Conservation (phyloP, 352 stramenopile genomes). For the Phytophthora crassamura region DNA sequence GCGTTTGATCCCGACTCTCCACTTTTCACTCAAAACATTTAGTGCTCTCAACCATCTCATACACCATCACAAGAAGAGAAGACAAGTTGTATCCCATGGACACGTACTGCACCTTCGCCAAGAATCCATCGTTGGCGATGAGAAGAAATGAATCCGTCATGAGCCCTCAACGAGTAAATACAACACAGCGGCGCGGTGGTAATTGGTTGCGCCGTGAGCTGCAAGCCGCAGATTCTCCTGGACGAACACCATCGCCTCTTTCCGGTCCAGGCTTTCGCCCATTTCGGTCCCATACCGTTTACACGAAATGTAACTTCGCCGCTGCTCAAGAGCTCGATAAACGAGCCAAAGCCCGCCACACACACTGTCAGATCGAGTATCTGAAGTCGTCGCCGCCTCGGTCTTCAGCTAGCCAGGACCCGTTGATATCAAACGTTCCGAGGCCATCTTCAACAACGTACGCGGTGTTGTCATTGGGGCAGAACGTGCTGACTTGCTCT, state of each 20-base stretch:
- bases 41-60: slow-evolving; percentile 28
- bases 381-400: slow-evolving; percentile 1
- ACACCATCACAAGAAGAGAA: slow-evolving; percentile 25
- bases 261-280: slow-evolving; percentile 3
- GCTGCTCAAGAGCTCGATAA: slow-evolving; percentile 13
- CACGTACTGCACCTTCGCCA: slow-evolving; percentile 23
- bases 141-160: slow-evolving; percentile 38
- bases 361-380: slow-evolving; percentile 3
- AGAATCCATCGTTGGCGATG: slow-evolving; percentile 23
- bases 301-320: slow-evolving; percentile 11
- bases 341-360: slow-evolving; percentile 11
- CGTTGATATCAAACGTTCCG: slow-evolving; percentile 20
- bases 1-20: slow-evolving; percentile 11
- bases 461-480: slow-evolving; percentile 1
- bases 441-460: slow-evolving; percentile 12
- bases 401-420: slow-evolving; percentile 10
- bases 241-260: slow-evolving; percentile 29
- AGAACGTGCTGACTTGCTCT: slow-evolving; percentile 14
- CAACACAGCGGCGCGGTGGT: slow-evolving; percentile 13
- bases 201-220: slow-evolving; percentile 23
- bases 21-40: slow-evolving; percentile 15
- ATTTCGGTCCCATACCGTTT: slow-evolving; percentile 16
- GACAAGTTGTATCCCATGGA: slow-evolving; percentile 38
- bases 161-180: slow-evolving; percentile 31
- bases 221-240: slow-evolving; percentile 25